Evolutionary conservation across 108 stramenopile species (phyloP), one percentile per base, ranked within the genome.

Genomic region (Pseudonitzschia delicatissima): DNA sequence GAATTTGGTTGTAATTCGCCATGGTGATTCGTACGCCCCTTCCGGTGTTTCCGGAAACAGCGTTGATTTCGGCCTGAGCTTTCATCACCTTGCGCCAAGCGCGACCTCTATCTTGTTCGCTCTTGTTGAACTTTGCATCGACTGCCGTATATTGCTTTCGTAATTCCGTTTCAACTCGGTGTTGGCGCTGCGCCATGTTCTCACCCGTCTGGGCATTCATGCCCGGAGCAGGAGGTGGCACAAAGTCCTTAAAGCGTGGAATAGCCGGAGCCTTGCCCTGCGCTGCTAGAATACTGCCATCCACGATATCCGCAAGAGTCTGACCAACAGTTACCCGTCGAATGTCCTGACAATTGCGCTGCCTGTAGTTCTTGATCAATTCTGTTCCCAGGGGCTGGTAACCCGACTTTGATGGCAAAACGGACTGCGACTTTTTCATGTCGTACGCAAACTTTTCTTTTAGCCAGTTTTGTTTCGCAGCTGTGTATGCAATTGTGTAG

Each of bases 71-170:
- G 0, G 40, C 47, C 72, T 84, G 81, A 20, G 69, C 64, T 59
- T 81, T 84, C 66, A 77, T 73, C 75, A 83, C 74, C n/a, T 68
- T 65, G 18, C 51, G 50, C 87, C 87, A 88, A 9, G 72, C 57
- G 1, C 64, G 52, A 20, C 63, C 58, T n/a, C 90, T 72, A 17
- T 77, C 75, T 45, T 77, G 72, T 66, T 91, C 90, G 36, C 77
- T 77, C 17, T 72, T 66, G 0, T 58, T 64, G 37, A 92, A 67
- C 33, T 64, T 45, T n/a, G 45, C 37, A 36, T 50, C 62, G 25
- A 79, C 53, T 1, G 44, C 55, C 50, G 77, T 68, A 26, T 52
- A 57, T 53, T 66, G 66, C n/a, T 40, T 48, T 20, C 48, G 37
- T 7, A 67, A 12, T 40, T 82, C 66, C 25, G 29, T 31, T 57